Conservation (phyloP, 2,329 filamentous ascomycete genomes). For the Lasiodiplodia sp. region DNA sequence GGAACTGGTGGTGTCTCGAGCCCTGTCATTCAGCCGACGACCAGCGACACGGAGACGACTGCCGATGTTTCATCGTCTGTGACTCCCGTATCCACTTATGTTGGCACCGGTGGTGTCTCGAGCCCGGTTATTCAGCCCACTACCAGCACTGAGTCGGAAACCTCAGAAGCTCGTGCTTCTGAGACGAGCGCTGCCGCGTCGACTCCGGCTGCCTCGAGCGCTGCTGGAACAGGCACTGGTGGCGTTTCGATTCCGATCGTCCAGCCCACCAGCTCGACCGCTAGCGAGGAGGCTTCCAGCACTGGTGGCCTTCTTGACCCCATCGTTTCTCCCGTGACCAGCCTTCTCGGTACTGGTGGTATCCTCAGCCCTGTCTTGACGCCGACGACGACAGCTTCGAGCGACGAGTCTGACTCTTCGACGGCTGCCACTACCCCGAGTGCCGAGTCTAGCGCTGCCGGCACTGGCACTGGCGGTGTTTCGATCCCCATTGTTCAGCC, state of each 20-base stretch:
- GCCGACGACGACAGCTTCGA: not conserved
- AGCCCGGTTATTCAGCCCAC: conserved; percentile 24
- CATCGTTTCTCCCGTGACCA: conserved; percentile 19
- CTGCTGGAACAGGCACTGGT: conserved; percentile 25
- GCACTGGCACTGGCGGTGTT: conserved; percentile 27
- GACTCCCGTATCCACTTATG: conserved; percentile 11
- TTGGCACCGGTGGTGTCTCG: conserved; percentile 26
- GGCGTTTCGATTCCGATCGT: conserved; percentile 27
- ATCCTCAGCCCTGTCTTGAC: conserved; percentile 12
- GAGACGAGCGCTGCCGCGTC: not conserved
- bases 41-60: conserved; percentile 7
- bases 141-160: not conserved
- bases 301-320: conserved; percentile 7
- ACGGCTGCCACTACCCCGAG: not conserved
- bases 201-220: conserved; percentile 8
- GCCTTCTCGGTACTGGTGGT: conserved; percentile 15
- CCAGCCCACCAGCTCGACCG: conserved; percentile 23
- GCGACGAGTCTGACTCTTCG: not conserved
- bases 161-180: not conserved
- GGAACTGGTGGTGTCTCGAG: conserved; percentile 28
- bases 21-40: conserved; percentile 28
- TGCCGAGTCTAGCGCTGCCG: conserved; percentile 21
- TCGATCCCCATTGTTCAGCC: conserved; percentile 27
- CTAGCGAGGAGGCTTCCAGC: conserved; percentile 17
- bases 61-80: not conserved